These are phyloP conservation scores for Candida golubevii DNA, from an alignment of 805 yeast genomes.

Conservation along the genomic window DNA sequence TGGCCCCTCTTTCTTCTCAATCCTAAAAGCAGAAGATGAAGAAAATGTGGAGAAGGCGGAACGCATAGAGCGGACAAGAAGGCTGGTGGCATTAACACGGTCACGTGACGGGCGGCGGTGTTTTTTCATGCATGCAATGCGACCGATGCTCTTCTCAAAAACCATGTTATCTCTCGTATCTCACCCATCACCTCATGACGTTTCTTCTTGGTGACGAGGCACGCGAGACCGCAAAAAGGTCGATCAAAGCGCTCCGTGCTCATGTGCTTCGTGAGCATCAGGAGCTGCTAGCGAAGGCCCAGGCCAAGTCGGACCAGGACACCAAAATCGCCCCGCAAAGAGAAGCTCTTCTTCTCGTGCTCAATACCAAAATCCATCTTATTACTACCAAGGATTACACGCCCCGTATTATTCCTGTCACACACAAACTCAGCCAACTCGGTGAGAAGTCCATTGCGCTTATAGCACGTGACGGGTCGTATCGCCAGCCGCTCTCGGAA, in stretches of 20 bases:
- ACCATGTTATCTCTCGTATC: not conserved
- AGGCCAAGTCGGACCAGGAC: not conserved
- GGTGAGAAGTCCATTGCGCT: constrained; percentile 51
- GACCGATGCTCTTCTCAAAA: not conserved
- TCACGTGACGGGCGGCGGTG: constrained; percentile 4
- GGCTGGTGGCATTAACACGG: not conserved
- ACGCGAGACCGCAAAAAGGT: constrained; percentile 16
- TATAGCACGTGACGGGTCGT: constrained; percentile 74
- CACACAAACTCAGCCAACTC: constrained; percentile 46
- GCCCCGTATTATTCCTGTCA: constrained; percentile 58
- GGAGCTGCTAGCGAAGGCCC: constrained; percentile 2
- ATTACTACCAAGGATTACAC: constrained; percentile 43
- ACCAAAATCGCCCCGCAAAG: constrained; percentile 2
- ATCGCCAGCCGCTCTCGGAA: constrained; percentile 44
- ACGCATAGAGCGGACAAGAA: not conserved
- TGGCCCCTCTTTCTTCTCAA: no score
- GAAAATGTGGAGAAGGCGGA: not conserved
- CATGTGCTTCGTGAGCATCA: constrained; percentile 7
- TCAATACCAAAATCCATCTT: constrained; percentile 46
- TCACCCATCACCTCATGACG: constrained; percentile 8
- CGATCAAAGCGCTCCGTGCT: constrained; percentile 15
- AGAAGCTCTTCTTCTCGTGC: constrained; percentile 37
- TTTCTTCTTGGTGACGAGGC: constrained; percentile 18
- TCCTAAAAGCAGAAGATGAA: not conserved
- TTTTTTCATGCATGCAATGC: not conserved